Percentiles rank a stretch among this genome's conserved stretches.
Conservation (phyloP, 208 protist species). For the Trypanosoma avium region DNA sequence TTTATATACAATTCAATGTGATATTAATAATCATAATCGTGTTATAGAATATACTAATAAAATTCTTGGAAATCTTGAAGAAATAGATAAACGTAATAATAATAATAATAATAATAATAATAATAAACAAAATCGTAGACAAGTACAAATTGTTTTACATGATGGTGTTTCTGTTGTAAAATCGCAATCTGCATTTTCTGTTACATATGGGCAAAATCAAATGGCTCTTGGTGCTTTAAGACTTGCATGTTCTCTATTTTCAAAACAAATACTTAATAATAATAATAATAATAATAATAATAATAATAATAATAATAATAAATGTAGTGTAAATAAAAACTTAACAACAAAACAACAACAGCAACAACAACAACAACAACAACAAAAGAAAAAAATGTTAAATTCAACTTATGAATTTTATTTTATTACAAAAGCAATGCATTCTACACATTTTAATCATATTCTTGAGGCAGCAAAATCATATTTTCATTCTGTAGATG, state of each 20-base stretch:
- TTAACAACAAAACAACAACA: not conserved
- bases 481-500: slow-evolving; percentile 44
- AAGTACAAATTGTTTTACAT: slow-evolving; percentile 59
- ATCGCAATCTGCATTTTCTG: slow-evolving; percentile 55
- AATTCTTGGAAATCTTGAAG: not conserved
- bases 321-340: not conserved
- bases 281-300: not conserved
- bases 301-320: not conserved
- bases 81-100: not conserved
- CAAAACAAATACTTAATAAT: not conserved
- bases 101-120: slow-evolving; percentile 1
- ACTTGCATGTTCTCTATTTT: slow-evolving; percentile 56
- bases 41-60: slow-evolving; percentile 17
- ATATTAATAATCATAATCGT: slow-evolving; percentile 51
- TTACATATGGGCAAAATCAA: slow-evolving; percentile 79
- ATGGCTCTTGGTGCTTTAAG: slow-evolving; percentile 62
- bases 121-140: not conserved
- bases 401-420: not conserved
- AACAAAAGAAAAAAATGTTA: not conserved
- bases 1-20: slow-evolving; percentile 32
- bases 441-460: slow-evolving; percentile 41
- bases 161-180: slow-evolving; percentile 74
- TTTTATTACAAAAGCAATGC: slow-evolving; percentile 73
- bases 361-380: not conserved
- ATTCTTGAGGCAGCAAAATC: slow-evolving; percentile 29